Percentiles rank a stretch among this genome's conserved stretches.
Evolutionary conservation across 371 early-diverging fungal genomes (phyloP).

Genomic region (Mucor racemosus): DNA sequence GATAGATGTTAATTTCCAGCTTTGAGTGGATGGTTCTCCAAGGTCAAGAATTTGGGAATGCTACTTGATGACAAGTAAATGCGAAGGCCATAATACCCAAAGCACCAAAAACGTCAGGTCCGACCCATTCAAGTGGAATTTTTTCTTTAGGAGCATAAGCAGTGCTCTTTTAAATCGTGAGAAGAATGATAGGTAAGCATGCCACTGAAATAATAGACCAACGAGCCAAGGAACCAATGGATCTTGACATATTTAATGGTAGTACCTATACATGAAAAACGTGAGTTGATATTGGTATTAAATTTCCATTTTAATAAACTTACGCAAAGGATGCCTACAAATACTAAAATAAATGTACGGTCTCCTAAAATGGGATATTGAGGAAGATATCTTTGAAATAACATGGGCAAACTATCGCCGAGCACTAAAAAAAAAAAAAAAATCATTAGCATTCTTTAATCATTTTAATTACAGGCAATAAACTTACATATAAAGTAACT

Average conservation of each 20-base stretch:
- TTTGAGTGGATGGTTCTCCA: constrained; percentile 47
- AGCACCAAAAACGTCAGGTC: constrained; percentile 58
- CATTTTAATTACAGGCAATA: background rate
- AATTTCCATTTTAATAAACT: constrained; percentile 4
- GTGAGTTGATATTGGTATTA: background rate
- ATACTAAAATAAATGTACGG: constrained; percentile 47
- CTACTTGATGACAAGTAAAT: constrained; percentile 63
- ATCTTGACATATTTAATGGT: constrained; percentile 57
- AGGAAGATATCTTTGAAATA: constrained; percentile 50
- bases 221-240: constrained; percentile 62
- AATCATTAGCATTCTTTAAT: background rate
- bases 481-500: constrained; percentile 56
- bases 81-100: constrained; percentile 70
- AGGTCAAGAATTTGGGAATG: constrained; percentile 57
- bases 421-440: constrained; percentile 36
- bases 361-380: constrained; percentile 36
- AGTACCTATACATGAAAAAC: constrained; percentile 39
- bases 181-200: constrained; percentile 56
- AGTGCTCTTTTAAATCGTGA: constrained; percentile 54
- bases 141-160: constrained; percentile 52
- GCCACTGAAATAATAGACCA: constrained; percentile 62
- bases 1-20: constrained; percentile 54
- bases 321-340: constrained; percentile 47
- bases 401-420: constrained; percentile 61
- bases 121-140: constrained; percentile 49